Conservation (phyloP, 257 asterid genomes). For the Solanum piurae region DNA sequence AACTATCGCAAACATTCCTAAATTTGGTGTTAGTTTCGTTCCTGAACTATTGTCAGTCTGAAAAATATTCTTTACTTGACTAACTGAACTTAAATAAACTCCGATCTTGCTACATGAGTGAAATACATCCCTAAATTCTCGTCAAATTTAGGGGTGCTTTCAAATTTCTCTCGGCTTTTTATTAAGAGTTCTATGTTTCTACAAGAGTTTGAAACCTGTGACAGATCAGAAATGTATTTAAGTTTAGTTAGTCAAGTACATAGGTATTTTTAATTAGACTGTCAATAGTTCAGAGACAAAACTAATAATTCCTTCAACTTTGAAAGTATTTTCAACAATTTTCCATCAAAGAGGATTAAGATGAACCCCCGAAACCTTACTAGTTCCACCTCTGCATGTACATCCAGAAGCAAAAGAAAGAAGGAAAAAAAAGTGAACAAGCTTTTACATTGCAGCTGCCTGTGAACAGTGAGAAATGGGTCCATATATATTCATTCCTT, state of each 20-base stretch:
- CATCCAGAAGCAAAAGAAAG: not conserved
- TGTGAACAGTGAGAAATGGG: not conserved
- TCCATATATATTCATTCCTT: not conserved
- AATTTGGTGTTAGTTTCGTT: not conserved
- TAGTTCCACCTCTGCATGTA: not conserved
- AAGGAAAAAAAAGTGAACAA: not conserved
- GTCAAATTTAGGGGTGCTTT: no score
- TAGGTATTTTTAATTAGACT: no score
- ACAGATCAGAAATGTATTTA: no score
- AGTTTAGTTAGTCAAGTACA: no score
- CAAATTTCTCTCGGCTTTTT: no score
- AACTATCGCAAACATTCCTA: no score
- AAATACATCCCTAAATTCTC: no score
- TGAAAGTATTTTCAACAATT: fast-evolving
- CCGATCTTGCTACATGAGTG: not conserved
- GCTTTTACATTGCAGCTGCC: not conserved
- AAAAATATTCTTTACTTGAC: no score
- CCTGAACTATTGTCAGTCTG: not conserved
- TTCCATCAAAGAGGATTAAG: no score
- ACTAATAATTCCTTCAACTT: not conserved
- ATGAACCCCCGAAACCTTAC: not conserved
- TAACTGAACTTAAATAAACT: not conserved
- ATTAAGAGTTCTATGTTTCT: no score
- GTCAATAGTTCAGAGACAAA: not conserved
- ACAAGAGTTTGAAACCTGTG: no score